These are phyloP conservation scores for Periconia macrospinosa DNA, from an alignment of 2,329 filamentous ascomycete genomes.

Conservation along the genomic window DNA sequence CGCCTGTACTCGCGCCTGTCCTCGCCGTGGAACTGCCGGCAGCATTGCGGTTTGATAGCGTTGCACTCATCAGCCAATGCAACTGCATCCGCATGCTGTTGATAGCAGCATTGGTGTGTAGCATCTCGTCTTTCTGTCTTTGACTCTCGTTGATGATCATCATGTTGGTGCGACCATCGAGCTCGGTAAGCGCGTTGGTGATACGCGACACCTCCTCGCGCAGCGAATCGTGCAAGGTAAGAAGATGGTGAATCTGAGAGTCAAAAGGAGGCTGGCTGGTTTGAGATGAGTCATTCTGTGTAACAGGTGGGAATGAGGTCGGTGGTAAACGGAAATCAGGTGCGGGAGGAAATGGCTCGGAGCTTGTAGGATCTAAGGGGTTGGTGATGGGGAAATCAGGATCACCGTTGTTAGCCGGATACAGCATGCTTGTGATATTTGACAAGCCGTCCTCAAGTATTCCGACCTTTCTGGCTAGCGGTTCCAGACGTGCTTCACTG, in stretches of 20 bases:
- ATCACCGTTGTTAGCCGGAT: conserved; percentile 35
- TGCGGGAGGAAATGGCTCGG: conserved; percentile 34
- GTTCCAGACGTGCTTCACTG: conserved; percentile 47
- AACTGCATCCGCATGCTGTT: conserved; percentile 62
- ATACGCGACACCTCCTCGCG: conserved; percentile 62
- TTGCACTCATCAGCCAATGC: conserved; percentile 63
- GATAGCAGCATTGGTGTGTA: conserved; percentile 62
- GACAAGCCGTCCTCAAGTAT: conserved; percentile 49
- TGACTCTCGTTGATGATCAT: conserved; percentile 65
- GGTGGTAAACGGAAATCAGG: conserved; percentile 40
- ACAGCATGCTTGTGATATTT: conserved; percentile 48
- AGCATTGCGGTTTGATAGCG: conserved; percentile 49
- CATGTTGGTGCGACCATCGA: conserved; percentile 64
- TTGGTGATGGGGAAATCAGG: conserved; percentile 36
- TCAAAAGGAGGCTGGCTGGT: conserved; percentile 44
- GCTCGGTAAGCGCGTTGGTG: conserved; percentile 57
- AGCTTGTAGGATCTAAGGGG: conserved; percentile 35
- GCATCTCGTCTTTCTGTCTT: conserved; percentile 63
- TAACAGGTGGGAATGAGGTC: conserved; percentile 35
- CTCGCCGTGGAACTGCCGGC: conserved; percentile 27
- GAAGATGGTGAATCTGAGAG: conserved; percentile 58
- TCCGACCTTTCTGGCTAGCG: conserved; percentile 47
- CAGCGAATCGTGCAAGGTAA: conserved; percentile 63
- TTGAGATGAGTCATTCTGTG: conserved; percentile 25
- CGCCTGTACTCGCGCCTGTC: conserved; percentile 24